Conservation (phyloP, 179 eudicot genomes). For the Silene coronaria region DNA sequence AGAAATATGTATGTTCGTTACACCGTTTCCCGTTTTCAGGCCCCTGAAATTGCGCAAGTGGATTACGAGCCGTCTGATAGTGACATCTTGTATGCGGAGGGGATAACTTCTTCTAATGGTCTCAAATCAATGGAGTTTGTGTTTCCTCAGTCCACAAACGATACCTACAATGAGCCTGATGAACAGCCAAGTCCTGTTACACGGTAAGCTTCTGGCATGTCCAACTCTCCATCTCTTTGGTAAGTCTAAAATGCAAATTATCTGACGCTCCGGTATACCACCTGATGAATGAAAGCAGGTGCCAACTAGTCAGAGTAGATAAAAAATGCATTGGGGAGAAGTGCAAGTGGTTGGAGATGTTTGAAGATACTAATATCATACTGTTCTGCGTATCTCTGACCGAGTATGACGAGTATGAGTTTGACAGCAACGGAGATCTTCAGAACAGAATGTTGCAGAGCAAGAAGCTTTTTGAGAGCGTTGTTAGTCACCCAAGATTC, state of each 20-base stretch:
- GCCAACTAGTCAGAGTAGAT: slow-evolving; percentile 44
- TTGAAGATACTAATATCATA: slow-evolving; percentile 42
- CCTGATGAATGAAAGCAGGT: slow-evolving; percentile 33
- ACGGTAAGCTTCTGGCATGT: slow-evolving; percentile 29
- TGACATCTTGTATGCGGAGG: slow-evolving; percentile 67
- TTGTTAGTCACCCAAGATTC: slow-evolving; percentile 42
- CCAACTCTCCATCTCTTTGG: background rate
- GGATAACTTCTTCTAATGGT: slow-evolving; percentile 47
- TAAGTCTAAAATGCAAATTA: no score
- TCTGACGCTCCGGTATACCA: no score
- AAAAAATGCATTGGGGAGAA: slow-evolving; percentile 44
- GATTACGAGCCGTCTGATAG: slow-evolving; percentile 70
- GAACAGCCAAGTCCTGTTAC: slow-evolving; percentile 25
- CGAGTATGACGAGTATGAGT: slow-evolving; percentile 46
- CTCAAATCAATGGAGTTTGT: slow-evolving; percentile 53
- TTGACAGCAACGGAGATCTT: slow-evolving; percentile 29
- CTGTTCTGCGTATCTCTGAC: slow-evolving; percentile 51
- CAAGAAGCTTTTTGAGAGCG: slow-evolving; percentile 46
- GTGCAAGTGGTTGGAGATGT: slow-evolving; percentile 72
- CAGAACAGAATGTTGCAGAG: slow-evolving; percentile 59
- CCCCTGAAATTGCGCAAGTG: slow-evolving; percentile 53
- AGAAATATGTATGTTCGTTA: slow-evolving; percentile 6
- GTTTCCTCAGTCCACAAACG: slow-evolving; percentile 21
- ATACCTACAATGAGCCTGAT: slow-evolving; percentile 21
- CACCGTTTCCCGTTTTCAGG: slow-evolving; percentile 37